Evolutionary conservation across 2,329 filamentous ascomycete genomes (phyloP).

Genomic region (Sclerotiophoma versabilis): DNA sequence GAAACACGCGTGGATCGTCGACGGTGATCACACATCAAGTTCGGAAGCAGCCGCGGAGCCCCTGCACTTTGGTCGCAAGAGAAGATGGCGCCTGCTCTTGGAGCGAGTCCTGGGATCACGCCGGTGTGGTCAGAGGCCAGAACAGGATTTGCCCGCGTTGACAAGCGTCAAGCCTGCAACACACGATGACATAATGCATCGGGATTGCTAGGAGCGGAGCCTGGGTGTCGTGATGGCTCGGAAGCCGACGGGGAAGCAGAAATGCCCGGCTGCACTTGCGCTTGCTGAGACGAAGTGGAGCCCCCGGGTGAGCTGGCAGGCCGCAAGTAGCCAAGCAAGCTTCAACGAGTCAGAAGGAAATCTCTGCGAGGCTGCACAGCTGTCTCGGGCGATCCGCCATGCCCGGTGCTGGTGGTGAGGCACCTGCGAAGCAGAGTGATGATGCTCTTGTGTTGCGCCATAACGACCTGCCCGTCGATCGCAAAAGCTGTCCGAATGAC

Average conservation of each 20-base stretch:
- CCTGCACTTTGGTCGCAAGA: background rate
- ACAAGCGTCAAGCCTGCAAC: constrained; percentile 11
- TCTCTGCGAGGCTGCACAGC: constrained; percentile 13
- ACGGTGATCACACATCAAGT: constrained; percentile 4
- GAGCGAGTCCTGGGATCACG: constrained; percentile 19
- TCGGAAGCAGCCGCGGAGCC: constrained; percentile 16
- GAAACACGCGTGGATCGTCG: constrained; percentile 6
- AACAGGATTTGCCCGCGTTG: constrained; percentile 20
- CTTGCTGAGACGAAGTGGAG: constrained; percentile 16
- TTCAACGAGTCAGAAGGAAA: constrained; percentile 10
- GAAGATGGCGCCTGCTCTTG: background rate
- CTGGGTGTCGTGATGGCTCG: constrained; percentile 24
- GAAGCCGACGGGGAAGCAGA: constrained; percentile 15
- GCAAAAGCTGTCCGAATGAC: constrained; percentile 23
- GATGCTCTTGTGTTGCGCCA: constrained; percentile 27
- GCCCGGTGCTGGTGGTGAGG: constrained; percentile 9
- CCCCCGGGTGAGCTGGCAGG: constrained; percentile 11
- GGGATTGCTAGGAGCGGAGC: constrained; percentile 18
- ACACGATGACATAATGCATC: constrained; percentile 28
- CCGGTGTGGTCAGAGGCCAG: constrained; percentile 30
- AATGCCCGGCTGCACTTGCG: constrained; percentile 6
- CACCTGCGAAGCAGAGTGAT: constrained; percentile 4
- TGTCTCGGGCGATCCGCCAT: constrained; percentile 8
- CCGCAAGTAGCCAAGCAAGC: constrained; percentile 6
- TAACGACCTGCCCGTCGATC: constrained; percentile 17